Evolutionary conservation across 2,329 filamentous ascomycete genomes (phyloP).

Genomic region (Sphaerulina musiva): DNA sequence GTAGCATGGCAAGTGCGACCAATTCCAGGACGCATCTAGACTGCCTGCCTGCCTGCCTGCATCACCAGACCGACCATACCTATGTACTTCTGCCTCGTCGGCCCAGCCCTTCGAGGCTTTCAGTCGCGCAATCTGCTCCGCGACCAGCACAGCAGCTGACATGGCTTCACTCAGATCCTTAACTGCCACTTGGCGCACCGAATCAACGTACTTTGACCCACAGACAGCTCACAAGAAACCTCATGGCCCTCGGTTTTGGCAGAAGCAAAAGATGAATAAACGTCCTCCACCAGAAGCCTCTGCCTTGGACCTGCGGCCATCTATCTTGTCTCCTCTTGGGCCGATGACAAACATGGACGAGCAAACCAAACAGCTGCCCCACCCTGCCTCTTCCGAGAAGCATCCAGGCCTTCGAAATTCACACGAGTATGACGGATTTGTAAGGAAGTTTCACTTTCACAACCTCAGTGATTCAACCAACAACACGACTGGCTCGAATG

Average conservation of each 20-base stretch:
- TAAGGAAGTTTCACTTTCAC: slow-evolving; percentile 53
- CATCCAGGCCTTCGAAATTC: slow-evolving; percentile 13
- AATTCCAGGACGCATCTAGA: slow-evolving; percentile 13
- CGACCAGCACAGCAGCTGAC: slow-evolving; percentile 18
- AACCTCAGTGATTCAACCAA: slow-evolving; percentile 67
- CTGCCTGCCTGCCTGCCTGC: background rate
- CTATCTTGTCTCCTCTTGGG: slow-evolving; percentile 15
- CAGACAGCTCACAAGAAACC: slow-evolving; percentile 12
- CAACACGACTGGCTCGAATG: slow-evolving; percentile 73
- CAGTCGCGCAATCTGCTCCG: background rate
- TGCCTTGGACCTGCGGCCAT: slow-evolving; percentile 14
- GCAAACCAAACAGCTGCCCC: slow-evolving; percentile 23
- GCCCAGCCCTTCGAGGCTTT: slow-evolving; percentile 2
- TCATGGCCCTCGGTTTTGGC: slow-evolving; percentile 26
- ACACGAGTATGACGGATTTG: slow-evolving; percentile 24
- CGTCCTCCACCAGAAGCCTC: slow-evolving; percentile 17
- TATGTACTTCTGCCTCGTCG: background rate
- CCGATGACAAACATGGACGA: slow-evolving; percentile 18
- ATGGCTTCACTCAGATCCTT: slow-evolving; percentile 29
- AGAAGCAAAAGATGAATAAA: slow-evolving; percentile 27
- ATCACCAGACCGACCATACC: slow-evolving; percentile 1
- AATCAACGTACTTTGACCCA: slow-evolving; percentile 16
- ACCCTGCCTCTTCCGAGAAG: slow-evolving; percentile 15
- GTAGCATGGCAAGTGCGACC: slow-evolving; percentile 26
- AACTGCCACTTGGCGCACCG: slow-evolving; percentile 23